Evolutionary conservation across 257 asterid species (phyloP), one percentile per base, ranked within the genome.

Genomic region (Salvia hispanica): DNA sequence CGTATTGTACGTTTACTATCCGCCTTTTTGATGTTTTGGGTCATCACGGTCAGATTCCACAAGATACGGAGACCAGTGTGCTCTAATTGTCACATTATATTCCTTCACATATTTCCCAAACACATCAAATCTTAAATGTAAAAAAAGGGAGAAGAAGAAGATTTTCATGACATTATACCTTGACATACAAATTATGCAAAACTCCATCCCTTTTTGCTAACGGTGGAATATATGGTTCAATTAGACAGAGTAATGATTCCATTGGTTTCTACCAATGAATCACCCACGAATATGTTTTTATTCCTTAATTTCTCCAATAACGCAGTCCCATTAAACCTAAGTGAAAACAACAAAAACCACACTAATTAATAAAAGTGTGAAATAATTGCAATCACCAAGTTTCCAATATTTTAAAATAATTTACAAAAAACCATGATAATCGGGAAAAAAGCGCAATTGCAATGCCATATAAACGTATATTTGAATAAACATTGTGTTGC

Each of bases 11-110:
- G 82, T 15, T 9, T 68, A 76, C 18, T 46, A 9, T 2, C 33
- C 55, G 7, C 78, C 67, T n/a, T 13, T 72, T 86, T 15, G 13
- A 4, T 3, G 3, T 18, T 10, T 78, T 82, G 74, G 80, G 71
- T 87, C 79, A 2, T 90, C 96, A 5, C 80, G 40, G 64, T 84
- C 82, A 2, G 96, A 90, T 69, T 90, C 96, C 3, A 90, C 79
- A 1, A 90, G 81, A 52, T 80, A 75, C 5, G 97, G 97, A 6
- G 95, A 85, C 97, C 97, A 90, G n/a, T 90, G 84, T 71, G 86
- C 83, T 62, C 75, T 87, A 2, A 90, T 76, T 0, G 87, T 84
- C 4, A 90, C 86, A 45, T 90, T 84, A 48, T 90, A 88, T 7
- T 86, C 87, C 97, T 90, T 55, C 43, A 31, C 54, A 50, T 42